These are phyloP conservation scores for Trichoderma simmonsii DNA, from an alignment of 2,329 filamentous ascomycete species.

Conservation along the genomic window DNA sequence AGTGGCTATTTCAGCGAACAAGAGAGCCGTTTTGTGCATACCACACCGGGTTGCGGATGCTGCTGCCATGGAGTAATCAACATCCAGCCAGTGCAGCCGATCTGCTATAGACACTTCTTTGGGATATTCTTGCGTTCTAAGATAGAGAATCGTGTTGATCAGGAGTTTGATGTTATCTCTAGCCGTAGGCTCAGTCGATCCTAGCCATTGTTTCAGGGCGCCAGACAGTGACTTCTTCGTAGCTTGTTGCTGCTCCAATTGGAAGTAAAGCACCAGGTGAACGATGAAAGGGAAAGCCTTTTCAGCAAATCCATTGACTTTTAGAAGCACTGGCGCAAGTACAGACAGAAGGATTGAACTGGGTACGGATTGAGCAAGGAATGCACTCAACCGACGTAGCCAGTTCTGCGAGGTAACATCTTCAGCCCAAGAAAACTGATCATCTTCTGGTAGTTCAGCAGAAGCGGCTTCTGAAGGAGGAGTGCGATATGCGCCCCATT, in stretches of 20 bases:
- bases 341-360: conserved; percentile 67
- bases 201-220: conserved; percentile 63
- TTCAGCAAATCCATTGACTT: conserved; percentile 67
- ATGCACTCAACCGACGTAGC: conserved; percentile 59
- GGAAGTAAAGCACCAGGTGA: conserved; percentile 72
- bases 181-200: conserved; percentile 34
- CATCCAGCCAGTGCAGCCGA: conserved; percentile 77
- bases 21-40: conserved; percentile 81
- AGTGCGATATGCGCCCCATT: conserved; percentile 54
- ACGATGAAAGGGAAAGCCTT: conserved; percentile 78
- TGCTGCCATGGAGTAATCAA: conserved; percentile 70
- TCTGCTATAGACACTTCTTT: conserved; percentile 76
- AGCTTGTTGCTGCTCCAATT: conserved; percentile 59
- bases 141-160: conserved; percentile 77
- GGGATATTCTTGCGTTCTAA: conserved; percentile 75
- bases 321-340: conserved; percentile 62
- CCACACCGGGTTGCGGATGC: conserved; percentile 71
- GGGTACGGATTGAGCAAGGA: conserved; percentile 57
- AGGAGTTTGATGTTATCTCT: conserved; percentile 68
- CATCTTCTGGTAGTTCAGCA: conserved; percentile 16
- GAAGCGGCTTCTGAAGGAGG: conserved; percentile 50
- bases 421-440: conserved; percentile 32
- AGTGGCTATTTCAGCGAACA: conserved; percentile 73
- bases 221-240: conserved; percentile 63
- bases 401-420: conserved; percentile 50